Evolutionary conservation across 2,329 filamentous ascomycete genomes (phyloP).

Genomic region (Sporothrix mexicana): DNA sequence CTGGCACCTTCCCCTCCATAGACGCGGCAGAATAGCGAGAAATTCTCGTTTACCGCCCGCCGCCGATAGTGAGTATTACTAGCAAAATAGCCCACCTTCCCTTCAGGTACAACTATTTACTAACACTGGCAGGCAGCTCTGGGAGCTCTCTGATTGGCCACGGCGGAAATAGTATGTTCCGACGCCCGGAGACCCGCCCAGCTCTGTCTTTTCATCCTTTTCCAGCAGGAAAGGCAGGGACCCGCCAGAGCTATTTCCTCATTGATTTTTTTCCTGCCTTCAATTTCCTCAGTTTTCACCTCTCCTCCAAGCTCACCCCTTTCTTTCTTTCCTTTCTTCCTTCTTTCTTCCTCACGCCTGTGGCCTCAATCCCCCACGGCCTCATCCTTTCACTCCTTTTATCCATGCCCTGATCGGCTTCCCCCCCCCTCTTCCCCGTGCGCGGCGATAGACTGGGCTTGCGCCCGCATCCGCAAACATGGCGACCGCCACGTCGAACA

Average conservation of each 20-base stretch:
- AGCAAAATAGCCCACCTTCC: neutral
- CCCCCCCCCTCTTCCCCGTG: conserved; percentile 21
- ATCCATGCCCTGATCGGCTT: conserved; percentile 31
- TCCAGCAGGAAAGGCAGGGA: neutral
- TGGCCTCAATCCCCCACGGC: neutral
- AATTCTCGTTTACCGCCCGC: conserved; percentile 29
- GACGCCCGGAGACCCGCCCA: conserved; percentile 21
- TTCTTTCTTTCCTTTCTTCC: neutral
- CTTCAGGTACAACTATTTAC: no score
- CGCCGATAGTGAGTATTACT: neutral
- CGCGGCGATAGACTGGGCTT: conserved; percentile 46
- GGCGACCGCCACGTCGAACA: conserved; percentile 91
- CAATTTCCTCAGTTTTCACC: conserved; percentile 25
- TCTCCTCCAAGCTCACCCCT: neutral
- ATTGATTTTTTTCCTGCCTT: conserved; percentile 35
- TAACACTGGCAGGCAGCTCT: conserved; percentile 20
- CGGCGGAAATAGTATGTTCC: conserved; percentile 35
- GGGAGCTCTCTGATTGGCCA: conserved; percentile 36
- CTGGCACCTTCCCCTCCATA: conserved; percentile 26
- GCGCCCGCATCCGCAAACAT: conserved; percentile 62
- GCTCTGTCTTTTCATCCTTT: neutral
- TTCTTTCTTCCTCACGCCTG: no score
- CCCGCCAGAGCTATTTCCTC: conserved; percentile 31
- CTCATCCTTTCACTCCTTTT: neutral
- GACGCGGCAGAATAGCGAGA: conserved; percentile 29